Percentiles rank a stretch among this genome's conserved stretches.
Conservation (phyloP, 495 filamentous ascomycete species). For the Penicillium bialowiezense region DNA sequence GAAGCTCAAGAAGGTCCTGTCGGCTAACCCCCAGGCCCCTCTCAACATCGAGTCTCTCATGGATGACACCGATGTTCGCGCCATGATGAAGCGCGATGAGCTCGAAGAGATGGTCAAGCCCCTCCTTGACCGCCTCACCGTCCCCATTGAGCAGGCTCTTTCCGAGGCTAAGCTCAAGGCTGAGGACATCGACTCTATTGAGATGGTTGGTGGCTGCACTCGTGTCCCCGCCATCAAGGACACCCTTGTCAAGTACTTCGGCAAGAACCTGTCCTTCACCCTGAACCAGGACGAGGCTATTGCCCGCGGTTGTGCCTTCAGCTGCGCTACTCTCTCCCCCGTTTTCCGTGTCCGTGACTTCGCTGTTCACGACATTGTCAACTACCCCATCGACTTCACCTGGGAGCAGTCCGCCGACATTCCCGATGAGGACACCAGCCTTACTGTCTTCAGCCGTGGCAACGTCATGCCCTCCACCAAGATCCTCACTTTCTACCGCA, state of each 20-base stretch:
- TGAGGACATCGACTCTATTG: conserved; percentile 91
- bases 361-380: conserved; percentile 93
- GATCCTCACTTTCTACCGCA: conserved; percentile 99
- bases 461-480: conserved; percentile 98
- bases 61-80: conserved; percentile 91
- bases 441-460: conserved; percentile 96
- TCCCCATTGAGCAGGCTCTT: conserved; percentile 84
- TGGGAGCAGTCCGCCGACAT: conserved; percentile 99
- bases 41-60: conserved; percentile 97
- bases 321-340: conserved; percentile 95
- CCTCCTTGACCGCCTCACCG: conserved; percentile 68
- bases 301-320: conserved; percentile 94
- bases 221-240: conserved; percentile 94
- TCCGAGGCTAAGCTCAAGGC: conserved; percentile 82
- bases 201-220: conserved; percentile 92
- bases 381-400: conserved; percentile 97
- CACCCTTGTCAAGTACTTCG: conserved; percentile 83
- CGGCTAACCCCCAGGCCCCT: conserved; percentile 91
- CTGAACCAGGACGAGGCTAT: conserved; percentile 98
- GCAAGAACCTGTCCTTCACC: conserved; percentile 90
- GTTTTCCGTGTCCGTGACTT: conserved; percentile 99
- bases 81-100: conserved; percentile 90
- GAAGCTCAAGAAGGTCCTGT: conserved; percentile 98
- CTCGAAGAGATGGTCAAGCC: conserved; percentile 88
- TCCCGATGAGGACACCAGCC: conserved; percentile 95